A percentile compares a stretch with the other conserved stretches of the same genome.
Evolutionary conservation across 225 moss, liverwort and hornwort genomes (phyloP).

Genomic region (Pseudisothecium myosuroides): DNA sequence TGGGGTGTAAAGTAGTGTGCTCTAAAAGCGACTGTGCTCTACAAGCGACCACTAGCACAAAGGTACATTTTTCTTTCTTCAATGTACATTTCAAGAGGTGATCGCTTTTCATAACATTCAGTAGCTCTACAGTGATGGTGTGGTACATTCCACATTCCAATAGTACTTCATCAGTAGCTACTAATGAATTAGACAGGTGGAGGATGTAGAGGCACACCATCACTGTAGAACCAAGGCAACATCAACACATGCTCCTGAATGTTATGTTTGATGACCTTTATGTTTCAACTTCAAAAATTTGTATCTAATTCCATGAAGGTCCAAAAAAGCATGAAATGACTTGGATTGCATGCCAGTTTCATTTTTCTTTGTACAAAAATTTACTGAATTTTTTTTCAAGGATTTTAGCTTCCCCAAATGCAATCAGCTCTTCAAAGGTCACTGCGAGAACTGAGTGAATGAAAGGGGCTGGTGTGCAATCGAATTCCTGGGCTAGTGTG

Average conservation of each 20-base stretch:
- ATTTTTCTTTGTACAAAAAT: background rate
- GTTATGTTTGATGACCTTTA: too few species aligned
- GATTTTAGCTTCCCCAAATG: background rate
- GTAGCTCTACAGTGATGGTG: too few species aligned
- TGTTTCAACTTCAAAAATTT: background rate
- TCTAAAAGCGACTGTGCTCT: background rate
- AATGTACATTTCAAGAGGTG: background rate
- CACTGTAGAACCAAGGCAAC: too few species aligned
- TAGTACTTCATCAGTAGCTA: too few species aligned
- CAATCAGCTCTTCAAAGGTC: too few species aligned
- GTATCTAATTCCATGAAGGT: background rate
- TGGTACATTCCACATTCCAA: too few species aligned
- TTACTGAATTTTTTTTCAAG: background rate
- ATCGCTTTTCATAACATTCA: too few species aligned
- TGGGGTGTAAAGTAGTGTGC: background rate
- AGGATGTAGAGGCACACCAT: too few species aligned
- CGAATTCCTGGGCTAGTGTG: background rate
- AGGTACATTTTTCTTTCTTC: background rate
- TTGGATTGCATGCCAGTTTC: background rate
- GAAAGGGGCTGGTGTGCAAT: background rate
- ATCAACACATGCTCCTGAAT: too few species aligned
- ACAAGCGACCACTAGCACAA: background rate
- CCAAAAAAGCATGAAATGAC: fast-evolving
- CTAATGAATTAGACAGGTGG: too few species aligned
- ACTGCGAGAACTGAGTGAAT: background rate